Percentiles rank a stretch among this genome's conserved stretches.
phyloP scores from a whole-genome alignment of 2,329 filamentous ascomycete species.

The Penicillium fuscoglaucum region DNA sequence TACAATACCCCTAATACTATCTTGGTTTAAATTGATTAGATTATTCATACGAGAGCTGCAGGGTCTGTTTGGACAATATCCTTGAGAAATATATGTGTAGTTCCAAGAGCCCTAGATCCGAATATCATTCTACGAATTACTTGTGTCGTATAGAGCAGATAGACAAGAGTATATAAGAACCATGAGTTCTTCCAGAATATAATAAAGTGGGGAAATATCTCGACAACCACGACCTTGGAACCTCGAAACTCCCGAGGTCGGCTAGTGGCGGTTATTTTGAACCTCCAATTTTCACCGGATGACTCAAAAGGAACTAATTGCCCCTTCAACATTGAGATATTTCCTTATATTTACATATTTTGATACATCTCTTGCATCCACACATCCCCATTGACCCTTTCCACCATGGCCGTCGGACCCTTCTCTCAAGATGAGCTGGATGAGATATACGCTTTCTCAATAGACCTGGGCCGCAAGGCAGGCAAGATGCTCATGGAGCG shows the following conservation, averaged over 20 bases:
- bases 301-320: background rate
- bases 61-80: too few relatives aligned
- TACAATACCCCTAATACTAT: too few relatives aligned
- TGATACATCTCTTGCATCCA: background rate
- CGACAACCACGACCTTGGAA: background rate
- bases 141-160: too few relatives aligned
- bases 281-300: constrained; percentile 4
- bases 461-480: constrained; percentile 69
- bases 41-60: too few relatives aligned
- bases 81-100: too few relatives aligned
- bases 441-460: constrained; percentile 68
- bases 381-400: background rate
- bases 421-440: constrained; percentile 52
- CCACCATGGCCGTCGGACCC: constrained; percentile 23
- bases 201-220: background rate
- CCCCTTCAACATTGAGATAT: background rate
- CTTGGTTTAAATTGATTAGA: too few relatives aligned
- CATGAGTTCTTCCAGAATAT: too few relatives aligned
- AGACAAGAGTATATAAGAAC: too few relatives aligned
- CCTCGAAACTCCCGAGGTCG: background rate
- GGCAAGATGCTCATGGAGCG: constrained; percentile 66
- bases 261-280: constrained; percentile 1
- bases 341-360: background rate
- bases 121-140: too few relatives aligned
- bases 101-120: too few relatives aligned